Evolutionary conservation across 2,329 filamentous ascomycete genomes (phyloP).

Genomic region (Beauveria scarabaeidicola): DNA sequence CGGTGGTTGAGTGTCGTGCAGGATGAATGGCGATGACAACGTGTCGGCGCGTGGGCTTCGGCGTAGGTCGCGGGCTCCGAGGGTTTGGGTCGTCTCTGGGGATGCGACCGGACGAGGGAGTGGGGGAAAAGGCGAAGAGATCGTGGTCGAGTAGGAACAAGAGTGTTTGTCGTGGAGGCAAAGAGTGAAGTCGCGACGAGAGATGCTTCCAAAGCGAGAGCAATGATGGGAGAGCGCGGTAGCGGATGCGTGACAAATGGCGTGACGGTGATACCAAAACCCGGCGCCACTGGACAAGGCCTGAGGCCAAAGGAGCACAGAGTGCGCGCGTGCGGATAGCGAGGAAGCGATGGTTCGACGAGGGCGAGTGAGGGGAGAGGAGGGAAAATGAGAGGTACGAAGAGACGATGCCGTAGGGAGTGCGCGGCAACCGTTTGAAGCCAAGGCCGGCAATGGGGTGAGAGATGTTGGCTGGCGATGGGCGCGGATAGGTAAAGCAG

Average conservation of each 20-base stretch:
- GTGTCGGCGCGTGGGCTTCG: slow-evolving; percentile 3
- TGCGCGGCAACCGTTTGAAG: background rate
- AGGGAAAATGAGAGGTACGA: slow-evolving; percentile 1
- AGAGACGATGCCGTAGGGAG: slow-evolving; percentile 2
- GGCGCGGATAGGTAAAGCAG: slow-evolving; percentile 6
- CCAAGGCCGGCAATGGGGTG: slow-evolving; percentile 6
- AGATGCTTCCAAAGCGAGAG: slow-evolving; percentile 3
- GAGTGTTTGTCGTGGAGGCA: background rate
- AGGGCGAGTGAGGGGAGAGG: background rate
- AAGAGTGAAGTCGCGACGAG: background rate
- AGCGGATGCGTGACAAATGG: slow-evolving; percentile 6
- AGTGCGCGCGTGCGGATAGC: slow-evolving; percentile 6
- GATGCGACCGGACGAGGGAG: slow-evolving; percentile 9
- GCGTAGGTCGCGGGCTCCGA: slow-evolving; percentile 3
- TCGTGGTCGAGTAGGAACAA: background rate
- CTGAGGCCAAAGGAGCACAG: slow-evolving; percentile 5
- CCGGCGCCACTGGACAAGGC: slow-evolving; percentile 1
- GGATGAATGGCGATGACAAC: background rate
- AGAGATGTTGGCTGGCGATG: slow-evolving; percentile 4
- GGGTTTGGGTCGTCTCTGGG: slow-evolving; percentile 12
- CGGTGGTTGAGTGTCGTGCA: background rate
- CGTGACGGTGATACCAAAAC: slow-evolving; percentile 10
- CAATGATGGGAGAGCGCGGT: slow-evolving; percentile 13
- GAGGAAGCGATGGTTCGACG: background rate
- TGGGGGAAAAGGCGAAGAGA: background rate